Base-by-base conservation (phyloP, 371 early-diverging fungal species). In the Blastocladiella emersonii region DNA sequence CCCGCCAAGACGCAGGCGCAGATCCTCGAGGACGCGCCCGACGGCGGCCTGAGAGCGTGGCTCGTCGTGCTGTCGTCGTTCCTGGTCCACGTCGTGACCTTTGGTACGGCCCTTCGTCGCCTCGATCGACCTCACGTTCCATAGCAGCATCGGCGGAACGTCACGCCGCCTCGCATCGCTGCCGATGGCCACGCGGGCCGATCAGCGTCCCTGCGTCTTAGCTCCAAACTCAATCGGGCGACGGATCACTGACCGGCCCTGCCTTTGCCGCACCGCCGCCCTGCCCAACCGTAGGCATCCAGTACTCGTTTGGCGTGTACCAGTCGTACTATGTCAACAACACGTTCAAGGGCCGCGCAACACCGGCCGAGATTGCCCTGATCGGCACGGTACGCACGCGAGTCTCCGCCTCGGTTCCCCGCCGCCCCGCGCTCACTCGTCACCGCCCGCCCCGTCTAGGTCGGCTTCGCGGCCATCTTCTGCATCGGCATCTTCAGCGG, bases 371-470 rank as follows among this genome's bases (percentile, higher is more conserved):
- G 19, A 27, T 57, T 2, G 17, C 37, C 23, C 23, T 30, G 3
- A 34, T 8, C 55, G 55, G 17, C 27, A 8, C 17, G 8, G 15
- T 37, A 0, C 56, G 59, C 34, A 67, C 68, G 1, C 48, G 69
- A 0, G 72, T n/a, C n/a, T n/a, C 74, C 2, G 63, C 69, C 3
- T 67, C 65, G 1, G 37, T 74, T 0, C 37, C 74, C 0, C 70
- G 69, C 72, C 70, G 75, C 30, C 72, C 75, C 17, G 68, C 73
- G n/a, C n/a, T n/a, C n/a, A n/a, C n/a, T n/a, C n/a, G n/a, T n/a
- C n/a, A n/a, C n/a, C n/a, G n/a, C n/a, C n/a, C n/a, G n/a, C n/a
- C n/a, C n/a, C n/a, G n/a, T n/a, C n/a, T n/a, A n/a, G 1, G 39
- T 67, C 21, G 61, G 62, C 27, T 62, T 72, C 10, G 61, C 63